Percentiles rank a stretch among this genome's conserved stretches.
phyloP scores from a whole-genome alignment of 495 filamentous ascomycete species.

The Penicillium tannophilum region DNA sequence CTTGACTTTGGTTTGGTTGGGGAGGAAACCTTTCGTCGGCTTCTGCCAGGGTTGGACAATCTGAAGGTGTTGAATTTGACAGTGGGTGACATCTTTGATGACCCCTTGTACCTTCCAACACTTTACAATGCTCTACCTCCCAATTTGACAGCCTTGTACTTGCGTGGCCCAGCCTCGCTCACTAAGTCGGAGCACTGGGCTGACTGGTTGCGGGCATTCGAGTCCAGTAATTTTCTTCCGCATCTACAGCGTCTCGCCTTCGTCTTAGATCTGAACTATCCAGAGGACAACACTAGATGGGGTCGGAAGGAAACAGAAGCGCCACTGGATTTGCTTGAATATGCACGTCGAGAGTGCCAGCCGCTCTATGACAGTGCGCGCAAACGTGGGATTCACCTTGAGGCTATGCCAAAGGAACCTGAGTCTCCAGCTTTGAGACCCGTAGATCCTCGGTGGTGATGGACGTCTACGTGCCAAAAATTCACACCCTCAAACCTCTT shows the following conservation, averaged over 20 bases:
- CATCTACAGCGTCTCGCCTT: slow-evolving; percentile 23
- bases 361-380: slow-evolving; percentile 14
- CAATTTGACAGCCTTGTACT: slow-evolving; percentile 22
- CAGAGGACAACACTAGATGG: neutral
- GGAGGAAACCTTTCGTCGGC: slow-evolving; percentile 11
- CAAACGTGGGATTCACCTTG: slow-evolving; percentile 16
- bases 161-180: slow-evolving; percentile 28
- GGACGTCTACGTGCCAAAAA: neutral
- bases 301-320: slow-evolving; percentile 1
- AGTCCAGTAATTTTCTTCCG: slow-evolving; percentile 17
- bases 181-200: slow-evolving; percentile 19
- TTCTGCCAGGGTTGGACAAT: slow-evolving; percentile 16
- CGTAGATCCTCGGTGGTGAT: slow-evolving; percentile 6
- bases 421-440: neutral
- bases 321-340: slow-evolving; percentile 14
- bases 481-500: neutral
- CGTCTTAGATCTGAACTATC: slow-evolving; percentile 26
- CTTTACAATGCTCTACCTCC: slow-evolving; percentile 22
- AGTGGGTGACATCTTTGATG: slow-evolving; percentile 26
- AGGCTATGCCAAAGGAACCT: slow-evolving; percentile 7
- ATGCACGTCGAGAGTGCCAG: slow-evolving; percentile 23
- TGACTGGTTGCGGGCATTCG: slow-evolving; percentile 25
- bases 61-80: slow-evolving; percentile 27
- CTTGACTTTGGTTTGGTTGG: slow-evolving; percentile 17
- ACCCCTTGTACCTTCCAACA: slow-evolving; percentile 16